phyloP scores from a whole-genome alignment of 305 asterid genomes.

The Solanum hybrid region DNA sequence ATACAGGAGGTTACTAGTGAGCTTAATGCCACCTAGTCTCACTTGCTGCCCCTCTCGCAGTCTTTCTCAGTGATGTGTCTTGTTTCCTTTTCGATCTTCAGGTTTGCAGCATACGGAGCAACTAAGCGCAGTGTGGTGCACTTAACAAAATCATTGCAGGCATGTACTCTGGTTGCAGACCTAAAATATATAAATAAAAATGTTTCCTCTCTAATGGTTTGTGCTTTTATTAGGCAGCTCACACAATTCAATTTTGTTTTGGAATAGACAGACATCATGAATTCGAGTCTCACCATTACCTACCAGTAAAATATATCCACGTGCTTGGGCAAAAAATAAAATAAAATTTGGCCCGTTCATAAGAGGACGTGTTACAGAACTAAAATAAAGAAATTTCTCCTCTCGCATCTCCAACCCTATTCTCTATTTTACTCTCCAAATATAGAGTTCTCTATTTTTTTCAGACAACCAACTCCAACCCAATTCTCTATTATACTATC shows the following conservation, averaged over 20 bases:
- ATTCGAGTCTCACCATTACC: background rate
- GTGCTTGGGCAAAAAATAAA: background rate
- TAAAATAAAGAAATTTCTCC: background rate
- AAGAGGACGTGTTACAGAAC: background rate
- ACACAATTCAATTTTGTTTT: background rate
- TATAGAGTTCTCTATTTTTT: background rate
- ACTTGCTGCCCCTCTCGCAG: background rate
- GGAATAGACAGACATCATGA: background rate
- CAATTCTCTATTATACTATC: background rate
- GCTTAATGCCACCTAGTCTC: background rate
- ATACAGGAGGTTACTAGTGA: background rate
- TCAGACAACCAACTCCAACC: background rate
- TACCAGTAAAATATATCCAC: background rate
- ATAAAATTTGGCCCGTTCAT: background rate
- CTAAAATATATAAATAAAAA: background rate
- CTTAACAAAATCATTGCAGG: constrained; percentile 95
- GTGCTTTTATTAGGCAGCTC: background rate
- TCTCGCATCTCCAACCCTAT: background rate
- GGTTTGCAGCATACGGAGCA: constrained; percentile 99
- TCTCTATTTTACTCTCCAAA: background rate
- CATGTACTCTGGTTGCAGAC: constrained; percentile 16
- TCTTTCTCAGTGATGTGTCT: background rate
- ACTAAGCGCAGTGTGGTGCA: constrained; percentile 98
- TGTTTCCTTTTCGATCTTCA: constrained; percentile 19
- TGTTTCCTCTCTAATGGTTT: background rate